phyloP scores from a whole-genome alignment of 352 stramenopile species.

The Phytophthora colocasiae region DNA sequence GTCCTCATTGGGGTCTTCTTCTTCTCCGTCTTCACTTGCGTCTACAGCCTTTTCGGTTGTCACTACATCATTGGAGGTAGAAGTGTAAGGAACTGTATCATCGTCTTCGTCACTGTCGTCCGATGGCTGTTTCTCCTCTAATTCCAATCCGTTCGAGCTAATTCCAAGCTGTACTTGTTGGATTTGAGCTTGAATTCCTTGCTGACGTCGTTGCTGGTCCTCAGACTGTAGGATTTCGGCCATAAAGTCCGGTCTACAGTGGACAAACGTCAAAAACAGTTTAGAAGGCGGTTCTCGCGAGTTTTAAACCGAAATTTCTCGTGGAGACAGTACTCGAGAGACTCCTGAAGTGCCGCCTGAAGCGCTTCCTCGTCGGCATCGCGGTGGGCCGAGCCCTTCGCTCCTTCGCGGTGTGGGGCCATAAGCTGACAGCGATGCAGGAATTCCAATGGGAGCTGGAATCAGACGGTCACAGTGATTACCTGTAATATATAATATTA shows the following conservation, averaged over 20 bases:
- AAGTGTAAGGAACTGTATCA: not conserved
- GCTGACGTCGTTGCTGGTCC: constrained; percentile 20
- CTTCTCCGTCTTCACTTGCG: constrained; percentile 33
- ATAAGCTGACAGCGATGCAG: constrained; percentile 6
- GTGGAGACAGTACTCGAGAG: constrained; percentile 50
- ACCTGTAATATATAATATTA: constrained; percentile 5
- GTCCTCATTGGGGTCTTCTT: constrained; percentile 29
- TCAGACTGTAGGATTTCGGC: constrained; percentile 78
- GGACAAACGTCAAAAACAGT: not conserved
- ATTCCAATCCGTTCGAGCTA: constrained; percentile 11
- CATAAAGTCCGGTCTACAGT: constrained; percentile 65
- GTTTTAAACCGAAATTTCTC: constrained; percentile 3
- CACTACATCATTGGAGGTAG: not conserved
- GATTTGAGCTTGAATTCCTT: not conserved
- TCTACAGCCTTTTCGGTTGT: constrained; percentile 1
- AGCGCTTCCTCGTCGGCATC: constrained; percentile 80
- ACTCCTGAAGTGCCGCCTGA: constrained; percentile 67
- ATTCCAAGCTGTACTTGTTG: constrained; percentile 1
- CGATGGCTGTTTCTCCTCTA: constrained; percentile 24
- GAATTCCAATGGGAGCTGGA: constrained; percentile 1
- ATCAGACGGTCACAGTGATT: constrained; percentile 6
- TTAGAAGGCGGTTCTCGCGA: constrained; percentile 12
- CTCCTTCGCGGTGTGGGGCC: constrained; percentile 29
- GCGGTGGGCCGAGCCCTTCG: constrained; percentile 42
- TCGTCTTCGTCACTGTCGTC: constrained; percentile 33